These are phyloP conservation scores for Avena eriantha DNA, from an alignment of 176 grass and related monocot genomes.

Conservation along the genomic window DNA sequence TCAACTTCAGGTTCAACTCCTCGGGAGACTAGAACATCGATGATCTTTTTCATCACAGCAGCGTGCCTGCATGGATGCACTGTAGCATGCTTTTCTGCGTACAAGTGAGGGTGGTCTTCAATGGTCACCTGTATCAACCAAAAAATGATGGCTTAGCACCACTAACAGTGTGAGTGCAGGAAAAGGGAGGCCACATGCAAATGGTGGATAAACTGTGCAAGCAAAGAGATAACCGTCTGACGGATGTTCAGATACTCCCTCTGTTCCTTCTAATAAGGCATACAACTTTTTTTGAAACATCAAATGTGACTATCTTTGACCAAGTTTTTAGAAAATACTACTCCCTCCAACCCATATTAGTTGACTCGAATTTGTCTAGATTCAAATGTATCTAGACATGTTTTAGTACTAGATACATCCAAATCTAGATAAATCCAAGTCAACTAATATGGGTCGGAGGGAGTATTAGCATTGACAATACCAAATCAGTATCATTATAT, in stretches of 20 bases:
- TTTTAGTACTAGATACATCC: too few species aligned
- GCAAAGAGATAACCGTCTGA: background rate
- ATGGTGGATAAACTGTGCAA: constrained; percentile 1
- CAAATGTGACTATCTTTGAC: too few species aligned
- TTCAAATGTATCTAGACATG: too few species aligned
- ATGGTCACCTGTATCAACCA: constrained; percentile 81
- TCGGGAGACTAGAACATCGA: constrained; percentile 83
- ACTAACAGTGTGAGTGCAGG: background rate
- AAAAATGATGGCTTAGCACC: background rate
- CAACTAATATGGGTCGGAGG: too few species aligned
- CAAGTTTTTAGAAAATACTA: too few species aligned
- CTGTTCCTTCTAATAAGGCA: background rate
- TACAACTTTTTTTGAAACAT: too few species aligned
- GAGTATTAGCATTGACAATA: too few species aligned
- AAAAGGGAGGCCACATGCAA: background rate
- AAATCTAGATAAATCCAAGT: too few species aligned
- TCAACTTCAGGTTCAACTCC: constrained; percentile 95
- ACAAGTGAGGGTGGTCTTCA: constrained; percentile 94
- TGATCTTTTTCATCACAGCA: constrained; percentile 98
- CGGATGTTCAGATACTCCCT: background rate
- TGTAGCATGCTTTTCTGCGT: constrained; percentile 83
- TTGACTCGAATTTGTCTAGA: too few species aligned
- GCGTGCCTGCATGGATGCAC: constrained; percentile 93
- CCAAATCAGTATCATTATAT: too few species aligned
- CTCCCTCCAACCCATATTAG: too few species aligned